Percentiles rank a stretch among this genome's conserved stretches.
These are phyloP conservation scores for Botryotinia globosa DNA, from an alignment of 2,329 filamentous ascomycete genomes.

Conservation along the genomic window DNA sequence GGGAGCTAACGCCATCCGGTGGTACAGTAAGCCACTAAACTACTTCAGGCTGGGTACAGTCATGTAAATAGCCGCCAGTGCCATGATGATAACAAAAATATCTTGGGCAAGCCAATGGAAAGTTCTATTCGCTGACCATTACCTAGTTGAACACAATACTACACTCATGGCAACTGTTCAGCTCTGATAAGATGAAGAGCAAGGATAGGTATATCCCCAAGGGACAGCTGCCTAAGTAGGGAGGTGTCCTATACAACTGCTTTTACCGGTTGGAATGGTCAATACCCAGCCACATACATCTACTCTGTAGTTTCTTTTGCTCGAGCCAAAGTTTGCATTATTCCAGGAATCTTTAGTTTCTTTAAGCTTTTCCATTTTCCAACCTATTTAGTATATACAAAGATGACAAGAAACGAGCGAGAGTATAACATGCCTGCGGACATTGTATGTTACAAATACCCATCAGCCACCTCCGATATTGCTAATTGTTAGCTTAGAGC, in stretches of 20 bases:
- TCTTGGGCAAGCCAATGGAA: background rate
- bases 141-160: background rate
- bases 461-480: background rate
- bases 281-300: background rate
- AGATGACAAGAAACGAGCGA: background rate
- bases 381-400: conserved; percentile 1
- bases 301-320: background rate
- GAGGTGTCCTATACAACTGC: background rate
- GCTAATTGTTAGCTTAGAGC: background rate
- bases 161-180: background rate
- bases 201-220: background rate
- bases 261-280: background rate
- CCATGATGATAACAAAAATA: background rate
- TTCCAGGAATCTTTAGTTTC: background rate
- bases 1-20: too few relatives aligned
- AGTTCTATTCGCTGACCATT: background rate
- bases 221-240: background rate
- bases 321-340: background rate
- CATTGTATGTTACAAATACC: background rate
- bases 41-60: background rate
- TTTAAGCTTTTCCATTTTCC: conserved; percentile 1
- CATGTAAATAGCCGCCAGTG: background rate
- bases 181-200: background rate
- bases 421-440: background rate
- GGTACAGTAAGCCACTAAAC: too few relatives aligned